Percentiles rank a stretch among this genome's conserved stretches.
Evolutionary conservation across 1,284 basidiomycete species (phyloP).

Genomic region (Ceratobasidium sp.): DNA sequence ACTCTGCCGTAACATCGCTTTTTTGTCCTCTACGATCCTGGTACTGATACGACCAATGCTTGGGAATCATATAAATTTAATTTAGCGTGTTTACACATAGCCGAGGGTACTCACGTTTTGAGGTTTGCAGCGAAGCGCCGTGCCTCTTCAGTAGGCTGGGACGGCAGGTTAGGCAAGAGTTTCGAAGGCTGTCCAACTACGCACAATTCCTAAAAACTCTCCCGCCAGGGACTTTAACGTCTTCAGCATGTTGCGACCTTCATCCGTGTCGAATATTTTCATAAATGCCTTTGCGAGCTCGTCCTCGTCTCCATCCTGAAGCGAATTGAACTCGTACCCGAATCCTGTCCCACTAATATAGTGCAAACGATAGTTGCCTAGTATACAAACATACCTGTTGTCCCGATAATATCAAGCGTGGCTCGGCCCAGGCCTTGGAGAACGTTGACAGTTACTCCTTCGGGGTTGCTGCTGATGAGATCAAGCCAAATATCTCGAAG

Average conservation of each 20-base stretch:
- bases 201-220: not conserved
- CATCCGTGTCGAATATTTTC: slow-evolving; percentile 49
- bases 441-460: slow-evolving; percentile 54
- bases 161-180: slow-evolving; percentile 46
- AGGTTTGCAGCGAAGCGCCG: slow-evolving; percentile 1
- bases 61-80: slow-evolving; percentile 24
- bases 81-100: slow-evolving; percentile 44
- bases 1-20: slow-evolving; percentile 52
- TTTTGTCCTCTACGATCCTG: slow-evolving; percentile 57
- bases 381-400: slow-evolving; percentile 55
- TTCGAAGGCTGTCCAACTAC: not conserved
- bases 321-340: slow-evolving; percentile 58
- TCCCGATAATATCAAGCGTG: slow-evolving; percentile 61
- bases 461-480: not conserved
- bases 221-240: not conserved
- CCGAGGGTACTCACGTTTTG: not conserved
- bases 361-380: slow-evolving; percentile 44
- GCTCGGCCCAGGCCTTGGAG: slow-evolving; percentile 56
- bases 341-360: slow-evolving; percentile 54
- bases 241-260: not conserved
- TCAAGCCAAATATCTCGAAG: slow-evolving; percentile 48
- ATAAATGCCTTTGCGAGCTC: slow-evolving; percentile 54
- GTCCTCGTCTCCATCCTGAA: slow-evolving; percentile 50
- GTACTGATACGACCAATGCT: slow-evolving; percentile 51
- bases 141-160: slow-evolving; percentile 51